Evolutionary conservation across 768 basidiomycete species (phyloP), one percentile per base, ranked within the genome.

Genomic region (Hygrocybe punicea): DNA sequence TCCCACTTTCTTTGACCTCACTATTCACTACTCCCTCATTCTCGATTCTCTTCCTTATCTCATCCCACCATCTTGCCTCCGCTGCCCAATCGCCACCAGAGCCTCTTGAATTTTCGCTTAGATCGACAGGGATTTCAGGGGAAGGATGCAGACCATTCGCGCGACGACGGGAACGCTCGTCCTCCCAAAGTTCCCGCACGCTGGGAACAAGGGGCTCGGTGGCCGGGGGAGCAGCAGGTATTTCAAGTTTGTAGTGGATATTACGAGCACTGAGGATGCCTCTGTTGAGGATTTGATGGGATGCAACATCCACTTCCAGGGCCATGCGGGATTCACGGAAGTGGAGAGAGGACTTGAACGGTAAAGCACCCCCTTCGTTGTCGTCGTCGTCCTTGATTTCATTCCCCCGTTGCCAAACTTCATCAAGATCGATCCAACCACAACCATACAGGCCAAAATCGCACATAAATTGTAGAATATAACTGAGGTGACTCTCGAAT

Each of bases 371-470:
- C 25, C 53, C 60, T 8, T 65, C 60, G 11, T 63, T 59, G 16
- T 62, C 60, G 33, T 74, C 73, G 5, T 74, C 67, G 23, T 74
- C 74, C 45, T 72, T 73, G 9, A 66, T 63, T 23, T 69, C 70
- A 17, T 62, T 63, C 29, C 80, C 78, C 16, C 89, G 82, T 64
- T 84, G 78, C 73, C 83, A 82, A n/a, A 78, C 84, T 51, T 86
- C 78, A 29, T 37, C 54, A 3, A 96, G 72, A 56, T 96, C 85
- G 45, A 98, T 77, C 83, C 87, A 91, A 1, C 91, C 93, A 69
- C 95, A 98, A 2, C 96, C 96, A 63, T 94, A 96, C 23, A 98
- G 78, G 56, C 92, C 93, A 67, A 91, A 94, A 73, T 99, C 96
- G 69, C 87, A 88, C 82, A 98, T 80, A 73, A 98, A 97, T 73